Base-by-base conservation (phyloP, 2,329 filamentous ascomycete species). In the Fusarium marasasianum region DNA sequence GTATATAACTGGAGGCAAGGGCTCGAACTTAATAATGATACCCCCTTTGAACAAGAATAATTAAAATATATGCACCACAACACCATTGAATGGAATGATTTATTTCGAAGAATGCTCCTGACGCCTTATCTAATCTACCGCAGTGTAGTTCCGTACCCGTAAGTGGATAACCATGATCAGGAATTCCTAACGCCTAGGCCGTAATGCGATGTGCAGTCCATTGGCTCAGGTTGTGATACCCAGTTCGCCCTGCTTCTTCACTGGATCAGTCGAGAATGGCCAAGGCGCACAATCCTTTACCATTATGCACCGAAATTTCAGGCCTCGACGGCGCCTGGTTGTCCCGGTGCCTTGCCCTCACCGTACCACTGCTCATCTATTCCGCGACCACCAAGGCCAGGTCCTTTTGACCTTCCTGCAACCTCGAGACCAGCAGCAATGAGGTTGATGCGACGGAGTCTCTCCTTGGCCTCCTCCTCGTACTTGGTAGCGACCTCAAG, bases 371-470 rank as follows among this genome's bases (percentile, higher is more conserved):
- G 70, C 38, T 83, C 82, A 17, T 82, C 79, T 20, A 79, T 62
- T 14, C 70, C 63, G 15, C 60, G 66, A 50, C 57, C 54, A 40
- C 37, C 20, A 17, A 41, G 66, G 11, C 60, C 40, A 5, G 62
- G 44, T 20, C 68, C 50, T 58, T 77, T 79, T 70, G 78, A 80
- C 13, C 45, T 58, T 22, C 76, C 74, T 6, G 71, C 59, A 15
- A 95, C 87, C 74, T 97, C 94, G 35, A 98, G 85, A 13, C 94
- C 93, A 0, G 94, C 92, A 35, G 91, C 89, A 9, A 91, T 82
- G 68, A 97, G 89, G 75, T 93, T 94, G 79, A 98, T 91, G 53
- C 93, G 90, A 59, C 95, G 87, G 59, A 98, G 86, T 48, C 94
- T 91, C 75, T 97, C 87, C 59, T 93, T 88, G 11, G 95, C 90